These are phyloP conservation scores for Neophaeococcomyces mojaviensis DNA, from an alignment of 2,329 filamentous ascomycete genomes.

Conservation along the genomic window DNA sequence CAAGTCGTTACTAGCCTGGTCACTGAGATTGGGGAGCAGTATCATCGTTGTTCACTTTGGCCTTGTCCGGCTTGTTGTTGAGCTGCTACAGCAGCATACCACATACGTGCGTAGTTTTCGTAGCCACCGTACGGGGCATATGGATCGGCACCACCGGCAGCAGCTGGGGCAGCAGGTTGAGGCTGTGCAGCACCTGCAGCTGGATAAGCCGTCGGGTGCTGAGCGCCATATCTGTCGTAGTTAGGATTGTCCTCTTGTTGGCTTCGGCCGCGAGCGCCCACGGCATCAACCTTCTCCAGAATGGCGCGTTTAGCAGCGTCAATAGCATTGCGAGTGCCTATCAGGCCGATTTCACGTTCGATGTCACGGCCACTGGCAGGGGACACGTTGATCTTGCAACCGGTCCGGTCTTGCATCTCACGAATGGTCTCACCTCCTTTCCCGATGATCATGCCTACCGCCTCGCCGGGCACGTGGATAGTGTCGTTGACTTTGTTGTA, in stretches of 20 bases:
- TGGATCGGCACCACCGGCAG: conserved; percentile 53
- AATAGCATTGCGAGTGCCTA: conserved; percentile 70
- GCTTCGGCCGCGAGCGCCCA: conserved; percentile 43
- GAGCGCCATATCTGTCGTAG: conserved; percentile 26
- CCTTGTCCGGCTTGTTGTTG: conserved; percentile 34
- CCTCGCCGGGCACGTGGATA: conserved; percentile 80
- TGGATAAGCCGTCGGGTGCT: conserved; percentile 28
- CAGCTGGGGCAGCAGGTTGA: conserved; percentile 36
- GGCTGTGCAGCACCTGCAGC: conserved; percentile 31
- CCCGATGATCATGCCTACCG: conserved; percentile 93
- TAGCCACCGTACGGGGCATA: conserved; percentile 81
- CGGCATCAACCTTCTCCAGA: conserved; percentile 84
- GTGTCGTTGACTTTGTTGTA: conserved; percentile 65
- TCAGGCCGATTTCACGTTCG: conserved; percentile 78
- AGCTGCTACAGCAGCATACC: conserved; percentile 64
- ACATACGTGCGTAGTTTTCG: conserved; percentile 69
- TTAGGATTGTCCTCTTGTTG: conserved; percentile 24
- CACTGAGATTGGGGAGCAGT: conserved; percentile 21
- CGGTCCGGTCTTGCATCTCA: conserved; percentile 79
- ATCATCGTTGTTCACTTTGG: conserved; percentile 25
- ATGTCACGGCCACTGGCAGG: conserved; percentile 70
- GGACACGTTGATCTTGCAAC: conserved; percentile 92
- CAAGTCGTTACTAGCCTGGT: conserved; percentile 18
- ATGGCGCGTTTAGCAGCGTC: conserved; percentile 75
- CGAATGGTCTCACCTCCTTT: conserved; percentile 92